Percentiles rank a stretch among this genome's conserved stretches.
Conservation (phyloP, 148 eudicot species). For the Silene latifolia region DNA sequence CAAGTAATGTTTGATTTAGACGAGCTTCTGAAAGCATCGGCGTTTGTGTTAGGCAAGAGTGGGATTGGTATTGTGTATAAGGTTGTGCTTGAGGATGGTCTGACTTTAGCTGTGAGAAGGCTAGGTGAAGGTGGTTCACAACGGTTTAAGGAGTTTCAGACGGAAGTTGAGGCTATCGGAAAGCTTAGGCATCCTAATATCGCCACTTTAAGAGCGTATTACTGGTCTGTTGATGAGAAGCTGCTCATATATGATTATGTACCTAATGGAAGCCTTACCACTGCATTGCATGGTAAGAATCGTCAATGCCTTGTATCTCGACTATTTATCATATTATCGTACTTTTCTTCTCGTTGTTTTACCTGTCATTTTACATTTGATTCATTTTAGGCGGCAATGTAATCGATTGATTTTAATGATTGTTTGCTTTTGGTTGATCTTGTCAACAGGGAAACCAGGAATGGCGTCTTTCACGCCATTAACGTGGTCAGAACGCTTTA, state of each 20-base stretch:
- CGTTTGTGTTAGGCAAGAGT: constrained; percentile 92
- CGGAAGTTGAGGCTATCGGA: constrained; percentile 91
- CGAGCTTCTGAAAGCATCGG: constrained; percentile 95
- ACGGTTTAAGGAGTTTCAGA: constrained; percentile 87
- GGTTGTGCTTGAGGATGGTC: constrained; percentile 92
- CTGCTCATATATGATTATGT: constrained; percentile 80
- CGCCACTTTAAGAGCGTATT: constrained; percentile 81
- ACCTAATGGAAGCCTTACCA: constrained; percentile 69
- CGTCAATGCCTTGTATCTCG: not conserved
- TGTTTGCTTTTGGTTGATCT: not conserved
- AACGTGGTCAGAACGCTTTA: constrained; percentile 67
- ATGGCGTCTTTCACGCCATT: constrained; percentile 56
- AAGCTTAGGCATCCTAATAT: constrained; percentile 83
- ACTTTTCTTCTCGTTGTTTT: not conserved
- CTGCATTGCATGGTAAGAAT: constrained; percentile 82
- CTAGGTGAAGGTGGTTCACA: constrained; percentile 97
- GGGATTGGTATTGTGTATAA: constrained; percentile 95
- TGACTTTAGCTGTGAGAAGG: constrained; percentile 83
- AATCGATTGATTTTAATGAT: not conserved
- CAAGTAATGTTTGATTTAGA: constrained; percentile 79
- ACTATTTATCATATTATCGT: not conserved
- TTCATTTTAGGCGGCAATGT: not conserved
- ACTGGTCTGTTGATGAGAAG: constrained; percentile 98
- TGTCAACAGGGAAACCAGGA: constrained; percentile 69
- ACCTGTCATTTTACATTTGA: too few relatives aligned